Evolutionary conservation across 306 rosid genomes (phyloP).

Genomic region (Notholithocarpus densiflorus): DNA sequence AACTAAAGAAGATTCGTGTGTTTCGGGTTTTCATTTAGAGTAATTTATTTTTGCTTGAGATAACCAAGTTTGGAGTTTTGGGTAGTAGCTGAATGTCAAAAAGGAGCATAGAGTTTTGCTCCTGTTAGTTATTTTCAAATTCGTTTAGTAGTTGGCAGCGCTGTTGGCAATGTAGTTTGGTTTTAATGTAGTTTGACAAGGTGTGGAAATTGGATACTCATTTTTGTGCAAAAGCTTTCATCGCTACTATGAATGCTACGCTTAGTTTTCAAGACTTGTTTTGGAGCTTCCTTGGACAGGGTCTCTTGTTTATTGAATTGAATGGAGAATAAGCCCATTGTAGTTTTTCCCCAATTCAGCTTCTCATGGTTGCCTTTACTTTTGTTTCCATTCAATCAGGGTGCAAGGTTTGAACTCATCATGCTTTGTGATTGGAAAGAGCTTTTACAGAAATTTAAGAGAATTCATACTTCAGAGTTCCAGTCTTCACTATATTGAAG

Average conservation of each 20-base stretch:
- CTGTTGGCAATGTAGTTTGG: conserved; percentile 2
- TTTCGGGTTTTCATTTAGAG: not conserved
- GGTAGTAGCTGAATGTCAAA: conserved; percentile 20
- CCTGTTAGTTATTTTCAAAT: conserved; percentile 19
- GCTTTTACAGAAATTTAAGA: conserved; percentile 23
- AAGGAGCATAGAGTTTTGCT: conserved; percentile 10
- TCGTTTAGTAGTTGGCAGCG: not conserved
- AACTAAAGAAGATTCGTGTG: not conserved
- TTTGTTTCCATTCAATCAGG: conserved; percentile 18
- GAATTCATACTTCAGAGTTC: conserved; percentile 23
- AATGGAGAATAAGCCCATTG: conserved; percentile 8
- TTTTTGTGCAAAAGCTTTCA: conserved; percentile 10
- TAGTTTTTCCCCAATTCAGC: conserved; percentile 10
- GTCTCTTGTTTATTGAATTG: conserved; percentile 17
- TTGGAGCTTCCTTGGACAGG: conserved; percentile 18
- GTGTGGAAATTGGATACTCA: conserved; percentile 13
- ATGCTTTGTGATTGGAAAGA: conserved; percentile 20
- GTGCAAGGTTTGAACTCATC: conserved; percentile 21
- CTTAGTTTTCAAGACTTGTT: conserved; percentile 16
- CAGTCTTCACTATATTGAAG: conserved; percentile 20
- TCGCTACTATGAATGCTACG: conserved; percentile 8
- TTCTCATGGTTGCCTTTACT: conserved; percentile 7
- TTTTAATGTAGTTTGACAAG: not conserved
- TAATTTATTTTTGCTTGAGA: not conserved
- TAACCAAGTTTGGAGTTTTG: conserved; percentile 15